A percentile compares a stretch with the other conserved stretches of the same genome.
These are phyloP conservation scores for Exophiala aquamarina DNA, from an alignment of 2,329 filamentous ascomycete species.

Conservation along the genomic window DNA sequence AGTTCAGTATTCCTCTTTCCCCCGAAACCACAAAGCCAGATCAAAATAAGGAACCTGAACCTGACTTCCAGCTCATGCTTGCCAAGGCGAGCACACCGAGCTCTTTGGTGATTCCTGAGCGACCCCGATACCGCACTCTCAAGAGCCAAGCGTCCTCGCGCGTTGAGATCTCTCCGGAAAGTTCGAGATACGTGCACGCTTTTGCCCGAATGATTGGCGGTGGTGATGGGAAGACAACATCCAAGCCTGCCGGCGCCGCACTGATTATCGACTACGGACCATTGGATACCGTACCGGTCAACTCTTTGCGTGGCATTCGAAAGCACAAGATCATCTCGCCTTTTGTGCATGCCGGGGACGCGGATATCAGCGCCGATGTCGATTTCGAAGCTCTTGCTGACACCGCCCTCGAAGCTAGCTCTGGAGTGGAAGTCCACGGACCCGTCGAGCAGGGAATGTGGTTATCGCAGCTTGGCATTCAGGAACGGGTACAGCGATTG, in stretches of 20 bases:
- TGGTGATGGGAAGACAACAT: constrained; percentile 35
- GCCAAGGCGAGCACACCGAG: constrained; percentile 76
- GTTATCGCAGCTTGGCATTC: constrained; percentile 77
- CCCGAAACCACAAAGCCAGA: constrained; percentile 24
- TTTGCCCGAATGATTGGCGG: constrained; percentile 85
- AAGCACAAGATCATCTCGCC: constrained; percentile 75
- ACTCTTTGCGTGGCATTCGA: constrained; percentile 87
- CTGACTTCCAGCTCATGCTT: constrained; percentile 85
- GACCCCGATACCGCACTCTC: constrained; percentile 73
- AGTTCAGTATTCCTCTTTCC: constrained; percentile 55
- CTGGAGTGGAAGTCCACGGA: constrained; percentile 86
- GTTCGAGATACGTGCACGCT: constrained; percentile 73
- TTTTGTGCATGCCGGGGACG: constrained; percentile 74
- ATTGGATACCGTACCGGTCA: constrained; percentile 72
- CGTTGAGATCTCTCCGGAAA: constrained; percentile 89
- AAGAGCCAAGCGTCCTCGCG: constrained; percentile 67
- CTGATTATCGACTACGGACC: constrained; percentile 97
- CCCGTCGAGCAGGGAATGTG: constrained; percentile 85
- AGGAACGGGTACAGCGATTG: constrained; percentile 70
- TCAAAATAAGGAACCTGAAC: constrained; percentile 52
- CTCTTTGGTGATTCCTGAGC: constrained; percentile 79
- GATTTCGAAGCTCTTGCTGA: constrained; percentile 89
- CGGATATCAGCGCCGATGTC: constrained; percentile 89
- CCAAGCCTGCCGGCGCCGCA: constrained; percentile 73
- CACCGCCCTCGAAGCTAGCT: constrained; percentile 70